Base-by-base conservation (phyloP, 768 basidiomycete species). In the Leccinum pellstonianum region DNA sequence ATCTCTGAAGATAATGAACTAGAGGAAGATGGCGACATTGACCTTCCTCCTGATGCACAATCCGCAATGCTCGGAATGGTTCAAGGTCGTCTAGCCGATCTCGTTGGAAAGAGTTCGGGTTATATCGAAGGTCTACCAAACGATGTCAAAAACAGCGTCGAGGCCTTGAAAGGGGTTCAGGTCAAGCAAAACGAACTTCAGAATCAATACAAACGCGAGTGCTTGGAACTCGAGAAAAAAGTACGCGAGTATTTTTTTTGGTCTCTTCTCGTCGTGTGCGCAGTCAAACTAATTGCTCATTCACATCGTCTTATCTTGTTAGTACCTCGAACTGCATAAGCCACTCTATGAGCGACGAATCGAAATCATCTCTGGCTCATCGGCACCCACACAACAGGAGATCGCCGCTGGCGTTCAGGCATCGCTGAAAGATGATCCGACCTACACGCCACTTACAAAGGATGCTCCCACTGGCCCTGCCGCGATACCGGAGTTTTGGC, bases 211-310 rank as follows among this genome's bases (percentile, higher is more conserved):
- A 97, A 98, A 77, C 84, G 87, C 71, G 96, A 98, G 75, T 93
- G 95, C 69, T 80, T 97, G 50, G 93, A 95, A 75, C 82, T 98
- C 57, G 95, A 98, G 81, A 93, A 95, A 79, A 97, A 96, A 82
- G 94, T 92, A 64, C 55, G 83, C 69, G 49, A 63, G 59, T 8
- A 27, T 15, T 50, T 56, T 56, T 56, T 46, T 31, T 58, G 5
- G 33, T 31, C 48, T 41, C 61, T 54, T 58, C 29, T 66, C 29
- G 23, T 47, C 60, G 61, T 61, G 62, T 60, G 33, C 55, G 56
- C 54, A 58, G 64, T 65, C 62, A 15, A 48, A 19, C n/a, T 11
- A 21, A 6, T 53, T 33, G 41, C 57, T 65, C 54, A 49, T 58
- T 35, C 41, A 55, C 19, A 21, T 43, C 17, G 59, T 48, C 54